Evolutionary conservation across 108 stramenopile species (phyloP).

Genomic region (Skeletonema grethae): DNA sequence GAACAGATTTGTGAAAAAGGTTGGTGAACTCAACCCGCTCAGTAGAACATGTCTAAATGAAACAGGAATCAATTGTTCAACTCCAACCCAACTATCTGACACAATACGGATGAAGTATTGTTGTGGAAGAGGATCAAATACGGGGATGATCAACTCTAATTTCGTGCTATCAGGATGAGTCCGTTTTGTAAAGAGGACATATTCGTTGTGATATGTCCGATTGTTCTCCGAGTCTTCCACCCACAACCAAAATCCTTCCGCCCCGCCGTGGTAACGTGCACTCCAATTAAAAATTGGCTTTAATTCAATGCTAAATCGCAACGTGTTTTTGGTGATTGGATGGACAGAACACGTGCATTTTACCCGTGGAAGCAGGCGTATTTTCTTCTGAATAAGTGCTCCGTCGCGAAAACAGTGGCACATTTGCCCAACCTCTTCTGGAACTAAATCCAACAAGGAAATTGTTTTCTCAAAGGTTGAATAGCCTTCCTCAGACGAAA

Average conservation of each 20-base stretch:
- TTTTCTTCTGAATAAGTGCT: constrained; percentile 68
- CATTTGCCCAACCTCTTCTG: constrained; percentile 91
- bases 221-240: constrained; percentile 93
- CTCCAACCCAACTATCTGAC: constrained; percentile 95
- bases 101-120: constrained; percentile 91
- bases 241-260: constrained; percentile 94
- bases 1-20: constrained; percentile 82
- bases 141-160: constrained; percentile 91
- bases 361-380: constrained; percentile 81
- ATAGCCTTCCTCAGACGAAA: constrained; percentile 44
- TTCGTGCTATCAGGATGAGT: constrained; percentile 69
- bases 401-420: constrained; percentile 69
- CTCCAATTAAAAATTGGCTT: constrained; percentile 88
- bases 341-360: constrained; percentile 81
- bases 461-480: constrained; percentile 63
- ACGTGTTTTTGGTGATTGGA: constrained; percentile 90
- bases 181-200: constrained; percentile 67
- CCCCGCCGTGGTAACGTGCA: constrained; percentile 81
- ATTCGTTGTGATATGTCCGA: constrained; percentile 84
- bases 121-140: constrained; percentile 84
- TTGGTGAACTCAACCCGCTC: constrained; percentile 66
- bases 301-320: constrained; percentile 77
- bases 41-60: constrained; percentile 82
- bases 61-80: constrained; percentile 84
- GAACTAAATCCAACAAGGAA: constrained; percentile 88